Evolutionary conservation across 2,329 filamentous ascomycete genomes (phyloP), one percentile per base, ranked within the genome.

Genomic region (Venturiaceae sp.): DNA sequence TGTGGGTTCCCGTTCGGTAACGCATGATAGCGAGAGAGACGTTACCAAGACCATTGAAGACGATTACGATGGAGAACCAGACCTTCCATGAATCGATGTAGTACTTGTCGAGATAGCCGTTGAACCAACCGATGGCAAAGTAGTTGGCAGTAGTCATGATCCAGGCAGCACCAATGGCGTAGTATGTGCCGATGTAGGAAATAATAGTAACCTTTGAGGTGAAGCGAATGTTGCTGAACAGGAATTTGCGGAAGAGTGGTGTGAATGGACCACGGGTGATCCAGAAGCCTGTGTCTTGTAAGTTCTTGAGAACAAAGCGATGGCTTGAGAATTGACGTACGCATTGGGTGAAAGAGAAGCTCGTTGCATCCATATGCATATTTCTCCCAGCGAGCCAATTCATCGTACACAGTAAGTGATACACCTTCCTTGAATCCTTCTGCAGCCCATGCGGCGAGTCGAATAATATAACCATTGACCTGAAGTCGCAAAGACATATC

Each of bases 401-500:
- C 86, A 62, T 88, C 86, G 65, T 88, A 88, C 8, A 88, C 83
- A 0, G 86, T 88, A 16, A 89, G 75, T 0, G 85, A 88, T 0
- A 89, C 86, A 61, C 86, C 86, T 65, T 89, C 86, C 66, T 89
- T 83, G 73, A 90, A 90, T 6, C 83, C 86, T 5, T 83, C 80
- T 36, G 81, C 80, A 57, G 85, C 82, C 72, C 88, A 90, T 0
- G 84, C 80, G 11, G 82, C 87, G 0, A 90, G 76, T 13, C 87
- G 84, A 50, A 89, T 81, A 36, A 83, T 77, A 69, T 86, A 88
- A 26, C 86, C 86, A 19, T 75, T 75, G 62, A 82, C 83, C 69
- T 91, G 87, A 4, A 90, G 77, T 36, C 87, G 84, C 1, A 91
- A 77, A 11, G 84, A 81, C 72, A 90, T 87, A 61, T 90, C 87